A percentile compares a stretch with the other conserved stretches of the same genome.
Conservation (phyloP, 176 grass and related monocot genomes). For the Ensete glaucum region DNA sequence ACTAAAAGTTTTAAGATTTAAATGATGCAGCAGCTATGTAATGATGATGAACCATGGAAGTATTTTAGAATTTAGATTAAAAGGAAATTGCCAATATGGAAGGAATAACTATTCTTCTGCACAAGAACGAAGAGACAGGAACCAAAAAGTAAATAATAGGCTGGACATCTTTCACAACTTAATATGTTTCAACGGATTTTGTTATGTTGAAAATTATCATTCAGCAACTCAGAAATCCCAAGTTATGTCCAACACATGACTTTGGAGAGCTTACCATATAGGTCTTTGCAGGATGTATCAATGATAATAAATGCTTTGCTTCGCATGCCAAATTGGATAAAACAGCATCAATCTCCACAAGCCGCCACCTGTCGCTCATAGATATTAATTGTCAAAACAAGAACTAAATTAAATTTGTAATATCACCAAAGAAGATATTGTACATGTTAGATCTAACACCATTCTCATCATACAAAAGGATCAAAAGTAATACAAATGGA, state of each 20-base stretch:
- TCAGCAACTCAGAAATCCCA: no score
- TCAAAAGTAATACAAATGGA: not conserved
- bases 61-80: not conserved
- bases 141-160: not conserved
- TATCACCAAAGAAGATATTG: not conserved
- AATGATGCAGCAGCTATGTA: not conserved
- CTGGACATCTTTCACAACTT: not conserved
- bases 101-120: no score
- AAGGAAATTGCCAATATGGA: no score
- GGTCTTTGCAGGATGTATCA: conserved; percentile 88
- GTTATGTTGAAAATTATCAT: no score
- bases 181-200: no score
- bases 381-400: conserved; percentile 1
- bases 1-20: not conserved
- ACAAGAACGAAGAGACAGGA: no score
- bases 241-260: no score
- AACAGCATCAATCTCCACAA: conserved; percentile 81
- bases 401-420: not conserved
- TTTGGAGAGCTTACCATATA: conserved; percentile 49
- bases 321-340: conserved; percentile 58
- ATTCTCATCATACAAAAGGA: not conserved
- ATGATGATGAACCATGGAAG: not conserved
- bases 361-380: conserved; percentile 52
- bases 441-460: not conserved
- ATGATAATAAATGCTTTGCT: conserved; percentile 67